Evolutionary conservation across 176 grass and related monocot species (phyloP), one percentile per base, ranked within the genome.

Genomic region (Areca catechu): DNA sequence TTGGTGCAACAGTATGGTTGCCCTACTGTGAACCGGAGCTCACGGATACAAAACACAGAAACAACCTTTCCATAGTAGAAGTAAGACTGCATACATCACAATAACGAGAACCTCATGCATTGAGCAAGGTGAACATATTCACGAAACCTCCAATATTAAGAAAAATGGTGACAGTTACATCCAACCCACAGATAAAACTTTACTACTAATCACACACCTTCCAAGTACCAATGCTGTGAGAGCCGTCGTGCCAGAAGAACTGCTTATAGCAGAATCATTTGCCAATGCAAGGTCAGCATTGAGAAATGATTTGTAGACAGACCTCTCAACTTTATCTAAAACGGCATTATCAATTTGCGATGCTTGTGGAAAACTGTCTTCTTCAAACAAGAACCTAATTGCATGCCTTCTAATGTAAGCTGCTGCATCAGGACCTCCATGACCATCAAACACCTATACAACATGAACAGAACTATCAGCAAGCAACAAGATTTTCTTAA

Each of bases 361-460:
- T 61, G 77, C 70, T 19, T 63, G 69, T 19, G 86, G 83, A 54
- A 97, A 97, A 10, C 67, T 73, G 53, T 52, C 65, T 53, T 91
- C 83, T 63, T 91, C 80, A 67, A 91, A 91, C 47, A 97, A 76
- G 47, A 91, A 57, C 54, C 69, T 80, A 22, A 82, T 75, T 19
- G 83, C 87, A 56, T 97, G 75, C 12, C 63, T 77, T 60, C 91
- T 97, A 76, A 97, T 88, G 75, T 80, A 97, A 10, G 78, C 78
- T 28, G 87, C 87, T 27, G 87, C 93, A 71, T 91, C 93, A 54
- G 80, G 54, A 61, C 93, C 87, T 52, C 86, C 93, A 75, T 97
- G 93, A 4, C 93, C 93, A 48, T 97, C 93, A 78, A 97, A 97
- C 2, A 97, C 78, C 92, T 97, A 66, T 48, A 60, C 20, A 67